phyloP scores from a whole-genome alignment of 2,329 filamentous ascomycete genomes.

The Xylariaceae sp. region DNA sequence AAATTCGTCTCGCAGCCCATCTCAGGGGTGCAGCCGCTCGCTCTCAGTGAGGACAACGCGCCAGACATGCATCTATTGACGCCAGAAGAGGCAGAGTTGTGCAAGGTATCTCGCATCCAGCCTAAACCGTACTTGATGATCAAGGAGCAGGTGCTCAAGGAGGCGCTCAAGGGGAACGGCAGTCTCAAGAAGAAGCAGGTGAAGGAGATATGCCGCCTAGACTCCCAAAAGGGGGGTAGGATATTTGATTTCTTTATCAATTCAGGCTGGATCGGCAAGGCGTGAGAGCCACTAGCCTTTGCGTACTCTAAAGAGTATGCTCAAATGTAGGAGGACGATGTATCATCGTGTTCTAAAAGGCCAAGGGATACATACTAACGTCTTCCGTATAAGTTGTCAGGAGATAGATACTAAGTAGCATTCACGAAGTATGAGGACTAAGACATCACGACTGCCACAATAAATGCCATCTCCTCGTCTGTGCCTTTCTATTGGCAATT shows the following conservation, averaged over 20 bases:
- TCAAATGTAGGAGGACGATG: too few species aligned
- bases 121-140: slow-evolving; percentile 95
- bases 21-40: slow-evolving; percentile 66
- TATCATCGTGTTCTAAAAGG: not conserved
- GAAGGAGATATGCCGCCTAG: slow-evolving; percentile 82
- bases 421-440: slow-evolving; percentile 4
- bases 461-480: too few species aligned
- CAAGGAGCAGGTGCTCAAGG: slow-evolving; percentile 90
- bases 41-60: slow-evolving; percentile 75
- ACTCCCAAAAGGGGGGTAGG: slow-evolving; percentile 81
- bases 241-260: slow-evolving; percentile 96
- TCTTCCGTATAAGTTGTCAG: too few species aligned
- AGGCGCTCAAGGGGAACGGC: slow-evolving; percentile 88
- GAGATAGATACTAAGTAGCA: not conserved
- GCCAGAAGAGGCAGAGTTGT: slow-evolving; percentile 83
- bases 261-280: slow-evolving; percentile 89
- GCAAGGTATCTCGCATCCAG: slow-evolving; percentile 80
- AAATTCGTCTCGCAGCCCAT: slow-evolving; percentile 63
- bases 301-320: too few species aligned
- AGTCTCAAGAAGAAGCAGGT: slow-evolving; percentile 92
- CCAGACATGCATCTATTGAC: slow-evolving; percentile 86
- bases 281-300: slow-evolving; percentile 47
- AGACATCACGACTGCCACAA: not conserved
- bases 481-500: slow-evolving; percentile 5
- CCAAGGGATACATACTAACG: not conserved